Evolutionary conservation across 371 early-diverging fungal species (phyloP).

Genomic region (Mucor sp.): DNA sequence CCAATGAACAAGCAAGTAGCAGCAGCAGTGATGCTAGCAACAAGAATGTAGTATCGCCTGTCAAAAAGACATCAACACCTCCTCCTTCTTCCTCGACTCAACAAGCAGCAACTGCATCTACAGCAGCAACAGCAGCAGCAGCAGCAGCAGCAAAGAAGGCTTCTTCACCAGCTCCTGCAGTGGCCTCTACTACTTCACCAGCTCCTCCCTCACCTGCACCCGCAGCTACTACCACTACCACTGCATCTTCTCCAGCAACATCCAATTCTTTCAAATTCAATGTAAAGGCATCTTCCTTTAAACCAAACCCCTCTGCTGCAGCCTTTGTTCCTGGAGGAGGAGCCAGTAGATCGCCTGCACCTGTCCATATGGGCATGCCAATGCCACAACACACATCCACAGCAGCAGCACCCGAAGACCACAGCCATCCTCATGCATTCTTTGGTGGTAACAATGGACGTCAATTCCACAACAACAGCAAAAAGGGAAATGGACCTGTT

Average conservation of each 20-base stretch:
- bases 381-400: neutral
- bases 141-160: neutral
- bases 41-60: neutral
- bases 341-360: neutral
- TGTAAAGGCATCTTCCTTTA: slow-evolving; percentile 85
- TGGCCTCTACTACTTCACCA: neutral
- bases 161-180: neutral
- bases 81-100: neutral
- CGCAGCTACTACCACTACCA: slow-evolving; percentile 14
- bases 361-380: neutral
- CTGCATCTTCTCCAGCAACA: slow-evolving; percentile 18
- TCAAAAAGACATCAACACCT: neutral
- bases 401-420: neutral
- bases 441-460: slow-evolving; percentile 23
- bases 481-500: slow-evolving; percentile 13
- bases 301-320: slow-evolving; percentile 80
- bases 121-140: neutral
- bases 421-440: slow-evolving; percentile 30
- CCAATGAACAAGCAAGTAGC: neutral
- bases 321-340: slow-evolving; percentile 70
- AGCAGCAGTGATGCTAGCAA: neutral
- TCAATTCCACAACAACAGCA: slow-evolving; percentile 10
- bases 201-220: slow-evolving; percentile 16
- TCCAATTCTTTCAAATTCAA: slow-evolving; percentile 76
- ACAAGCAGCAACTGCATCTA: neutral